Evolutionary conservation across 2,329 filamentous ascomycete genomes (phyloP).

Genomic region (Periconia sp.): DNA sequence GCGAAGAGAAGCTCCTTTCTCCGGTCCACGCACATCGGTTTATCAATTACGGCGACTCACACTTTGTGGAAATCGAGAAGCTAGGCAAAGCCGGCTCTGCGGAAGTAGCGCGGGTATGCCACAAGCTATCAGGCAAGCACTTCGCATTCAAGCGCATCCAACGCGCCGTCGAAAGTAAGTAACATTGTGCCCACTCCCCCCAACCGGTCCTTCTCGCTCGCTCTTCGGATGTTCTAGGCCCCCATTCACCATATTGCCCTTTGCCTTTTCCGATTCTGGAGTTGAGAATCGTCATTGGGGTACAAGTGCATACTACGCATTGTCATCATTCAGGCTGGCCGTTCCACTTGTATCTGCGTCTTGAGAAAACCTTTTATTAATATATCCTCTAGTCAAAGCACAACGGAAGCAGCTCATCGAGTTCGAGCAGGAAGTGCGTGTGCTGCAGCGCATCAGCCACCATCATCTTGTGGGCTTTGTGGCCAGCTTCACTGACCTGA

Average conservation of each 20-base stretch:
- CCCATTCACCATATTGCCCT: too few relatives aligned
- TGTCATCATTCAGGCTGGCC: too few relatives aligned
- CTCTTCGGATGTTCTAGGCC: too few relatives aligned
- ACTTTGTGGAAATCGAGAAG: conserved; percentile 21
- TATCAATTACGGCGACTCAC: conserved; percentile 9
- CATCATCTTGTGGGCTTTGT: conserved; percentile 21
- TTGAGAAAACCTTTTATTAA: too few relatives aligned
- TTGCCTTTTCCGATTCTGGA: too few relatives aligned
- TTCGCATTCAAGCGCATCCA: conserved; percentile 23
- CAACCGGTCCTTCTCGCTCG: too few relatives aligned
- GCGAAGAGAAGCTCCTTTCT: conserved; percentile 18
- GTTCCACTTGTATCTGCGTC: too few relatives aligned
- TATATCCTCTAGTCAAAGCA: conserved; percentile 20
- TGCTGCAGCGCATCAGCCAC: conserved; percentile 20
- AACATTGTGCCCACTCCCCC: too few relatives aligned
- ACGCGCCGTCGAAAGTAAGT: conserved; percentile 9
- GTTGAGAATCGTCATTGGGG: too few relatives aligned
- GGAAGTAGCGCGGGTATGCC: conserved; percentile 18
- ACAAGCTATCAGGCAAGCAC: conserved; percentile 19
- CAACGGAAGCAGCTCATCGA: conserved; percentile 21
- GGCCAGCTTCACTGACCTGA: conserved; percentile 20
- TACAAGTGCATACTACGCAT: too few relatives aligned
- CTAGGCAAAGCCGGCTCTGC: conserved; percentile 23
- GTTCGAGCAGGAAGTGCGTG: conserved; percentile 18
- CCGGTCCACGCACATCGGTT: conserved; percentile 15